Evolutionary conservation across 2,329 filamentous ascomycete genomes (phyloP).

Genomic region (Sporothrix variecibatus): DNA sequence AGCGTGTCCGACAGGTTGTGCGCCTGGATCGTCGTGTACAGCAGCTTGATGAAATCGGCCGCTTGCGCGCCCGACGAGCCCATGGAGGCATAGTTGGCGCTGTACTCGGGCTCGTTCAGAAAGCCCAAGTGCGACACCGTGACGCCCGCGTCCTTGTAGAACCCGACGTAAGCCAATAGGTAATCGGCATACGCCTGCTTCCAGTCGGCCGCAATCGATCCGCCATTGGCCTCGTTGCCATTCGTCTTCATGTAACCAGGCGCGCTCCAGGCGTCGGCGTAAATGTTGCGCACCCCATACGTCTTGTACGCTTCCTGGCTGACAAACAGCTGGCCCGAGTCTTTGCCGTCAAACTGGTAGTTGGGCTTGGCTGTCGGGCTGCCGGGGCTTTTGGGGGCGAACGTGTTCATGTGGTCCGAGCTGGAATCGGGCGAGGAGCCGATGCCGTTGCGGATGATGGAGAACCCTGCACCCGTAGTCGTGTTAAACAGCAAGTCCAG

Average conservation of each 20-base stretch:
- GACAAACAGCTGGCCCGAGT: slow-evolving; percentile 54
- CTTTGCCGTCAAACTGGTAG: slow-evolving; percentile 50
- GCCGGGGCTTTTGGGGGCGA: slow-evolving; percentile 49
- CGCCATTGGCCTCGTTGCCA: slow-evolving; percentile 39
- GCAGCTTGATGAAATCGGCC: slow-evolving; percentile 53
- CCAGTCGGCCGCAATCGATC: slow-evolving; percentile 45
- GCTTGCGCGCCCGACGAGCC: slow-evolving; percentile 75
- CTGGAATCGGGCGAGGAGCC: slow-evolving; percentile 45
- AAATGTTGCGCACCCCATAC: slow-evolving; percentile 40
- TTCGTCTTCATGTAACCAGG: slow-evolving; percentile 53
- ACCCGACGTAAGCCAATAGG: slow-evolving; percentile 50
- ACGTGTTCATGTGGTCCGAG: slow-evolving; percentile 42
- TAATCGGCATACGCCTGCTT: slow-evolving; percentile 51
- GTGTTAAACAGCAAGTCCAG: slow-evolving; percentile 50
- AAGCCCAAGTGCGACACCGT: slow-evolving; percentile 50
- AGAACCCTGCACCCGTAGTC: slow-evolving; percentile 47
- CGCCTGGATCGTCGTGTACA: slow-evolving; percentile 45
- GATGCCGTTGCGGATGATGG: slow-evolving; percentile 50
- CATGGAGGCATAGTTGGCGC: slow-evolving; percentile 49
- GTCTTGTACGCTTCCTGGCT: slow-evolving; percentile 48
- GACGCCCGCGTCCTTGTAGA: slow-evolving; percentile 48
- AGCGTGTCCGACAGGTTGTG: slow-evolving; percentile 36
- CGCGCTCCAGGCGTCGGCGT: slow-evolving; percentile 50
- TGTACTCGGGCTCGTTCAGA: slow-evolving; percentile 50
- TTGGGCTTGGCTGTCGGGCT: slow-evolving; percentile 43